phyloP scores from a whole-genome alignment of 2,329 filamentous ascomycete genomes.

The Penicillium freii region DNA sequence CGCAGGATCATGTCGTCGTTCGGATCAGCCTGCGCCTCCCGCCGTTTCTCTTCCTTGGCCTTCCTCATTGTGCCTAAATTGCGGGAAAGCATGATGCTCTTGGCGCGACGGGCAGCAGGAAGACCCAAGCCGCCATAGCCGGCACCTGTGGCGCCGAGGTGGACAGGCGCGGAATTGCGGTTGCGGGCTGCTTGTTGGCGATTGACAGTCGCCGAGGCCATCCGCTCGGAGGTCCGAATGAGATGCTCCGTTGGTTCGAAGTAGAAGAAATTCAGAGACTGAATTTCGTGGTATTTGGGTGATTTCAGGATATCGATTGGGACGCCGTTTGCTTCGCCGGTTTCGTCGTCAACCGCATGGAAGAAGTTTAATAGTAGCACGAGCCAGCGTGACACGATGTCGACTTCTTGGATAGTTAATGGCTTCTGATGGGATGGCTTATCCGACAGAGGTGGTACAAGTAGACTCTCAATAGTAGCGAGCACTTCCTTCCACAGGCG shows the following conservation, averaged over 20 bases:
- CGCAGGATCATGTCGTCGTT: constrained; percentile 97
- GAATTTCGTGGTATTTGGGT: constrained; percentile 96
- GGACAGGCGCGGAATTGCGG: constrained; percentile 68
- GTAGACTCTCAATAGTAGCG: constrained; percentile 80
- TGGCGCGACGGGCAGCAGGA: constrained; percentile 51
- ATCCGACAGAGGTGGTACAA: constrained; percentile 92
- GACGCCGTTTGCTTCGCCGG: constrained; percentile 79
- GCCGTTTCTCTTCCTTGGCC: constrained; percentile 92
- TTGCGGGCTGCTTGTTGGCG: constrained; percentile 68
- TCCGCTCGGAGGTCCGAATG: constrained; percentile 91
- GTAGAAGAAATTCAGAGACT: constrained; percentile 98
- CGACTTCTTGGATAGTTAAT: constrained; percentile 81
- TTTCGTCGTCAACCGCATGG: constrained; percentile 83
- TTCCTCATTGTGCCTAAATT: constrained; percentile 96
- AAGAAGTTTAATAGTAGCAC: constrained; percentile 91
- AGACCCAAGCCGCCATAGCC: constrained; percentile 52
- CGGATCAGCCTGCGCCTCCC: constrained; percentile 92
- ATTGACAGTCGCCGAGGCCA: constrained; percentile 82
- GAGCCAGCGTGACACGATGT: constrained; percentile 94
- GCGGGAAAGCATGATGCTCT: constrained; percentile 85
- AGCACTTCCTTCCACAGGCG: constrained; percentile 97
- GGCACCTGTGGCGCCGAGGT: constrained; percentile 41
- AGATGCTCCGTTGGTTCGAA: constrained; percentile 88
- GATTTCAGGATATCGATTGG: constrained; percentile 89
- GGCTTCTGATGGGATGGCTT: constrained; percentile 85